Evolutionary conservation across 768 basidiomycete genomes (phyloP).

Genomic region (Termitomyces sp.): DNA sequence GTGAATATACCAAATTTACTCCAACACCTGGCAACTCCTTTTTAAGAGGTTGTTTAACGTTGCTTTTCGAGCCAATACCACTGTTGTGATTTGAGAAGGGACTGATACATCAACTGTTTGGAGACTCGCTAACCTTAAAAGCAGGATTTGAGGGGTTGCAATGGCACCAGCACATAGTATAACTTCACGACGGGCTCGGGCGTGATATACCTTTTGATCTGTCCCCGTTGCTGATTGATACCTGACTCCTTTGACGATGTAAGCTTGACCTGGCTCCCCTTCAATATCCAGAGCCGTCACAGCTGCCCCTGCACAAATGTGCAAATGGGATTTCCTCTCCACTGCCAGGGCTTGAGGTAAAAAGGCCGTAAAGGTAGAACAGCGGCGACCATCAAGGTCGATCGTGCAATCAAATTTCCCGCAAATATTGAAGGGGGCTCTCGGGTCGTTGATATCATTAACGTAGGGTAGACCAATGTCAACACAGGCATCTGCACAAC

Average conservation of each 20-base stretch:
- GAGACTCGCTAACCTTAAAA: constrained; percentile 2
- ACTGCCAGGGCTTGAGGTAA: constrained; percentile 7
- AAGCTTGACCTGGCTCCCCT: background rate
- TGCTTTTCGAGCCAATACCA: background rate
- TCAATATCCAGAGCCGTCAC: constrained; percentile 3
- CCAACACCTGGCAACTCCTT: constrained; percentile 2
- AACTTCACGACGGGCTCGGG: constrained; percentile 5
- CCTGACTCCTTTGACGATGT: background rate
- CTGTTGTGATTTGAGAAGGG: background rate
- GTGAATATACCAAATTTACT: background rate
- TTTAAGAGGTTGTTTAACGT: constrained; percentile 3
- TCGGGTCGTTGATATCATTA: constrained; percentile 14
- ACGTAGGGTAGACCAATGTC: constrained; percentile 13
- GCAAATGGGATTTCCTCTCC: constrained; percentile 1
- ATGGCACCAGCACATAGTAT: constrained; percentile 8
- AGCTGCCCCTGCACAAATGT: constrained; percentile 11
- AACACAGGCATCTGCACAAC: constrained; percentile 10
- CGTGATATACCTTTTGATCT: background rate
- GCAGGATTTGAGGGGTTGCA: constrained; percentile 8
- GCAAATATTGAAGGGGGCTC: constrained; percentile 8
- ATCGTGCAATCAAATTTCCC: constrained; percentile 13
- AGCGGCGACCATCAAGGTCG: constrained; percentile 9
- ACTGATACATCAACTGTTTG: background rate
- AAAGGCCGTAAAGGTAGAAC: constrained; percentile 19
- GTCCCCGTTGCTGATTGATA: background rate